Evolutionary conservation across 2,329 filamentous ascomycete species (phyloP).

Genomic region (Xylariaceae sp.): DNA sequence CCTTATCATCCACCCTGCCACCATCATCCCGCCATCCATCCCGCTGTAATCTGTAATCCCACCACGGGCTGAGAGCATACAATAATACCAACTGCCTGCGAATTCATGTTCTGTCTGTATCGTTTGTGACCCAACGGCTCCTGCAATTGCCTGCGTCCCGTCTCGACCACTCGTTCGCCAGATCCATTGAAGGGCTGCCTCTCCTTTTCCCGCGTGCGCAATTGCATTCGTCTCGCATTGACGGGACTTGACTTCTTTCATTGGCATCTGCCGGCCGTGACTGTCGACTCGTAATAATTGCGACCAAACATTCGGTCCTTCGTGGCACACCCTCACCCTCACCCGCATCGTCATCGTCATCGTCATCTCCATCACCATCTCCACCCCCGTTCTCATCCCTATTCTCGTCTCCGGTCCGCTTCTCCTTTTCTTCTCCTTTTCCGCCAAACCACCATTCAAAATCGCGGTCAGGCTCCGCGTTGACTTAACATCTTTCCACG

Average conservation of each 20-base stretch:
- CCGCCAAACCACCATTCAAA: neutral
- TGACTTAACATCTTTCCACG: neutral
- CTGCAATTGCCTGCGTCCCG: neutral
- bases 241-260: neutral
- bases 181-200: conserved; percentile 2
- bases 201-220: neutral
- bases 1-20: conserved; percentile 19
- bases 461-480: neutral
- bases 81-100: neutral
- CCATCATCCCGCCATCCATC: neutral
- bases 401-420: neutral
- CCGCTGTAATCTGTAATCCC: neutral
- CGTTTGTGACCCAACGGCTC: neutral
- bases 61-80: neutral
- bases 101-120: conserved; percentile 5
- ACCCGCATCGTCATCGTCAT: neutral
- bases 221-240: neutral
- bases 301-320: conserved; percentile 1
- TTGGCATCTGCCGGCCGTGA: neutral
- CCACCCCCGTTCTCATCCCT: neutral
- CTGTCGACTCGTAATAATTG: neutral
- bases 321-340: neutral
- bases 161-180: neutral
- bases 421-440: neutral
- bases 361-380: neutral